phyloP scores from a whole-genome alignment of 1,284 basidiomycete species.

The Entoloma clypeatum region DNA sequence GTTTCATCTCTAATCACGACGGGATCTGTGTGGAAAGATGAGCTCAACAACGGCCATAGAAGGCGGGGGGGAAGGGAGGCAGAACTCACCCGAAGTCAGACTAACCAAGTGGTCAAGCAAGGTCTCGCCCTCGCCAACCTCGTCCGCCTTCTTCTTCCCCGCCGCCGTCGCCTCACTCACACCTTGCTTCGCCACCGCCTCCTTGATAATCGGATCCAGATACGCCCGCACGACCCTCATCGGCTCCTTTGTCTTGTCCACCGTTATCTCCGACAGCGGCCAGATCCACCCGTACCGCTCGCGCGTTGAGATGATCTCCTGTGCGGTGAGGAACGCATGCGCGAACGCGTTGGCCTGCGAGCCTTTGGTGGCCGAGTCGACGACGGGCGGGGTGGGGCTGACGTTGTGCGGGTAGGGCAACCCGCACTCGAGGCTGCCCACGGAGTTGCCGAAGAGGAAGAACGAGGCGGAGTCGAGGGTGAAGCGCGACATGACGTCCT shows the following conservation, averaged over 20 bases:
- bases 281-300: conserved; percentile 39
- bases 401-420: conserved; percentile 43
- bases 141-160: conserved; percentile 23
- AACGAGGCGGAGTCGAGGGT: conserved; percentile 54
- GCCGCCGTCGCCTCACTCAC: conserved; percentile 7
- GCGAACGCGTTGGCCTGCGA: conserved; percentile 32
- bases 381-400: conserved; percentile 13
- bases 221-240: conserved; percentile 49
- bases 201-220: conserved; percentile 46
- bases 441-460: conserved; percentile 49
- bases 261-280: conserved; percentile 46
- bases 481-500: conserved; percentile 45
- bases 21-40: conserved; percentile 26
- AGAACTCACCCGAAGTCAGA: conserved; percentile 42
- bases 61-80: background rate
- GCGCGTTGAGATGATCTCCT: conserved; percentile 36
- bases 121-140: conserved; percentile 37
- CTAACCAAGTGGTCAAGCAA: conserved; percentile 50
- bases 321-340: conserved; percentile 34
- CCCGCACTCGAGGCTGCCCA: conserved; percentile 35
- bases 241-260: conserved; percentile 40
- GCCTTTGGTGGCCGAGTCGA: conserved; percentile 11
- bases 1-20: conserved; percentile 33
- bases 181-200: conserved; percentile 41
- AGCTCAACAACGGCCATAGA: background rate